These are phyloP conservation scores for Stentor coeruleus DNA, from an alignment of 73 alveolate genomes.

Conservation along the genomic window DNA sequence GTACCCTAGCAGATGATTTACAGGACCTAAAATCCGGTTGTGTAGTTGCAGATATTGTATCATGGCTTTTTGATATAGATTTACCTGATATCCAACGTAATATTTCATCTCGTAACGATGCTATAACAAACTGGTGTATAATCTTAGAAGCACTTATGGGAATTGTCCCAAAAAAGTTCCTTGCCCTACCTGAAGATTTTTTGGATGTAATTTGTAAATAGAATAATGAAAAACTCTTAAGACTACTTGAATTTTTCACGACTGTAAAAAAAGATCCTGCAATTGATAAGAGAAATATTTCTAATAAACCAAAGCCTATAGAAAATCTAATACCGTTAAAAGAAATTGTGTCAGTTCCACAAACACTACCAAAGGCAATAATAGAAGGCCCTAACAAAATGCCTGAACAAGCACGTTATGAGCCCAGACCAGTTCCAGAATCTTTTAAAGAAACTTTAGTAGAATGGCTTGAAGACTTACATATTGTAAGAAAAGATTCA, in stretches of 20 bases:
- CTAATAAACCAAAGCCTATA: neutral
- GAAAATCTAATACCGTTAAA: neutral
- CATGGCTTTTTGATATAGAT: neutral
- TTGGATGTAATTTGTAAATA: neutral
- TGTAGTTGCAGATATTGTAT: neutral
- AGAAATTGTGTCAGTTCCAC: neutral
- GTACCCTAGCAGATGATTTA: neutral
- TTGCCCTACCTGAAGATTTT: neutral
- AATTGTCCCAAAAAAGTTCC: neutral
- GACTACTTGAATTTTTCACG: neutral
- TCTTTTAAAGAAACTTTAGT: neutral
- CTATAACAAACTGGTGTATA: neutral
- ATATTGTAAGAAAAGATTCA: neutral
- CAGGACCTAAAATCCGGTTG: conserved; percentile 11
- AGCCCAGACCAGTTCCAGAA: conserved; percentile 1
- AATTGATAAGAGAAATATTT: neutral
- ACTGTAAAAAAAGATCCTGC: neutral
- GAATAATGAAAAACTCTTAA: neutral
- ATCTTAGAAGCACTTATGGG: neutral
- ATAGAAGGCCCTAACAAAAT: neutral
- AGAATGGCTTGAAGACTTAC: neutral
- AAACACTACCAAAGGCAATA: neutral
- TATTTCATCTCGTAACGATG: neutral
- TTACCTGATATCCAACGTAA: neutral
- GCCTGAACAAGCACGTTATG: neutral